Evolutionary conservation across 352 stramenopile species (phyloP), one percentile per base, ranked within the genome.

Genomic region (Phytophthora pini): DNA sequence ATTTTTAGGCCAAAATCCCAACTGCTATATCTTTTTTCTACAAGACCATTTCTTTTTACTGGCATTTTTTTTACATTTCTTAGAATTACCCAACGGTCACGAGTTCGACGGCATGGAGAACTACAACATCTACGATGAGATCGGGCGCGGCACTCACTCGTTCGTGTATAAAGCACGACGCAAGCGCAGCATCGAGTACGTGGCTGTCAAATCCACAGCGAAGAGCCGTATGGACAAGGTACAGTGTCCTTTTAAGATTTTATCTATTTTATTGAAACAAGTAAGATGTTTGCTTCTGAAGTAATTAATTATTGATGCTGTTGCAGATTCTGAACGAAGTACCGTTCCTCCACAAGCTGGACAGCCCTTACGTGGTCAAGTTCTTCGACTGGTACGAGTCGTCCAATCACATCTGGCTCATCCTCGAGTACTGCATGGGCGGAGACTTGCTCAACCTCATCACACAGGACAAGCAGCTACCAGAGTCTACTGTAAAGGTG

Each of bases 361-460:
- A 92, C 34, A 95, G 86, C 56, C 87, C 74, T 26, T 80, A 96
- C 65, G 85, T 97, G 43, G 75, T 98, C 58, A 94, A 90, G 72
- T 98, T 98, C 67, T 94, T 90, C 80, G 95, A 98, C 72, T 98
- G 93, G 93, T 98, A 98, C 80, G 93, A 98, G 77, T 98, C 93
- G 53, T 80, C 91, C 56, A 97, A 98, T 77, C 95, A 98, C 80
- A 95, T 98, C 39, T 98, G 93, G 93, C 79, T 98, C 60, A 98
- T 98, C 64, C 82, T 98, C 26, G 93, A 98, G 79, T 98, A 92
- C 75, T 98, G 92, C 56, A 97, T 97, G 53, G 93, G 93, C 46
- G 91, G 90, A 40, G 88, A 97, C 65, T 72, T 98, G 61, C 79
- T 96, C 47, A 95, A 95, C 32, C 78, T 98, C 60, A 91, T 98